Evolutionary conservation across 345 rosid species (phyloP), one percentile per base, ranked within the genome.

Genomic region (Arabis hirsuta): DNA sequence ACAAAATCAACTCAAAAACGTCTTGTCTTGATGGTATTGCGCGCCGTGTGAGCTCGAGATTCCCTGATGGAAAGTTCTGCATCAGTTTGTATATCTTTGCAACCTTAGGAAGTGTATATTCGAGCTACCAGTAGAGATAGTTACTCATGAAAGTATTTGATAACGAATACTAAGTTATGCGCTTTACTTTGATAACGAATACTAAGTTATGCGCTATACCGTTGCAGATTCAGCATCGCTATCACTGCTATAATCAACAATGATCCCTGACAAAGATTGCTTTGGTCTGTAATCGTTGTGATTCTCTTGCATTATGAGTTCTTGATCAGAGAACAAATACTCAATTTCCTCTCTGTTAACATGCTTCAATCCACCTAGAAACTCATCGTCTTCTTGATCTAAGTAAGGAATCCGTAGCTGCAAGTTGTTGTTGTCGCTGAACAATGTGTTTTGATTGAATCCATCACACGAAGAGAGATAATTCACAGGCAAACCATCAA

Each of bases 271-370:
- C 47, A 69, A 39, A 46, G 74, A 1, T 20, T 39, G 20, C 74
- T 31, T 62, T 39, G 79, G 79, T 29, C 10, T 62, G 53, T 76
- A 27, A 31, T 38, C 36, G 13, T 20, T 76, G 70, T n/a, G 8
- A 9, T 69, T 13, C 45, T 45, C 27, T 5, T 8, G 50, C 73
- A 61, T 34, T 1, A 20, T 19, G 3, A 65, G 0, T 0, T 74
- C 65, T 60, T 6, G 7, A 39, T 11, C 10, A 3, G 46, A 0
- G 44, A 52, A 27, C 34, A 61, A 20, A 44, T 16, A 13, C 12
- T 47, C 70, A 9, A 24, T 3, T 7, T 29, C 7, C 46, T 44
- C 54, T 38, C 22, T 46, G 22, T 69, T 16, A 29, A 19, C 27
- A 62, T 4, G 2, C 6, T 12, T 19, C 41, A 68, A 4, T 7